Percentiles rank a stretch among this genome's conserved stretches.
Conservation (phyloP, 371 early-diverging fungal genomes). For the Massospora cicadina region DNA sequence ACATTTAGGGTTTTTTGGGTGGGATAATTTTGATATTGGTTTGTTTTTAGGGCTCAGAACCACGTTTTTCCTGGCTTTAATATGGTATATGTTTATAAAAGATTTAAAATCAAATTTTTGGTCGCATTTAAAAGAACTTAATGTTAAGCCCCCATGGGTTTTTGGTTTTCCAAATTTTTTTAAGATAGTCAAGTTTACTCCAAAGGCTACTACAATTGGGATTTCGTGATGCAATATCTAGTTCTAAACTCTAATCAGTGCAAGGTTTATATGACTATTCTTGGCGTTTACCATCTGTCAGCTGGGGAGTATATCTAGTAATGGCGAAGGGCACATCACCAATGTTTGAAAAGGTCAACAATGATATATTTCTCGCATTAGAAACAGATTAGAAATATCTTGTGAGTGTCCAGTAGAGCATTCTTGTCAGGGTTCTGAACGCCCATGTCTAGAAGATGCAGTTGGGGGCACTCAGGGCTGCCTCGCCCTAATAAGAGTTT, state of each 20-base stretch:
- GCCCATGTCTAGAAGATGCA: constrained; percentile 58
- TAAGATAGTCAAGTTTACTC: not conserved
- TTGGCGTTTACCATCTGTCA: constrained; percentile 55
- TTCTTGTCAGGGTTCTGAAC: constrained; percentile 65
- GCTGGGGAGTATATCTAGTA: constrained; percentile 55
- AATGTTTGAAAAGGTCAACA: constrained; percentile 63
- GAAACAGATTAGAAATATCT: constrained; percentile 61
- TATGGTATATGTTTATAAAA: too few species aligned
- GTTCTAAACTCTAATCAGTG: constrained; percentile 18
- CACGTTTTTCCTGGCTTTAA: too few species aligned
- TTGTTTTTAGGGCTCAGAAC: too few species aligned
- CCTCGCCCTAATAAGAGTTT: constrained; percentile 39
- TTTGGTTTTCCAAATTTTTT: not conserved
- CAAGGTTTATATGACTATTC: constrained; percentile 59
- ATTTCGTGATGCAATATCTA: not conserved
- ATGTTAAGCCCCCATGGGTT: not conserved
- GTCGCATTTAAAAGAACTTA: too few species aligned
- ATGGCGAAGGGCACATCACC: constrained; percentile 48
- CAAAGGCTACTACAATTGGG: not conserved
- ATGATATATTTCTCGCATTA: constrained; percentile 75
- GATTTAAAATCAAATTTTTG: too few species aligned
- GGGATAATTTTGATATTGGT: not conserved
- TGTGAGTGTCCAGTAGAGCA: constrained; percentile 49
- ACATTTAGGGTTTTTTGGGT: not conserved
- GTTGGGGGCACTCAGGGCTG: constrained; percentile 10